Conservation (phyloP, 345 rosid genomes). For the Microthlaspi erraticum region DNA sequence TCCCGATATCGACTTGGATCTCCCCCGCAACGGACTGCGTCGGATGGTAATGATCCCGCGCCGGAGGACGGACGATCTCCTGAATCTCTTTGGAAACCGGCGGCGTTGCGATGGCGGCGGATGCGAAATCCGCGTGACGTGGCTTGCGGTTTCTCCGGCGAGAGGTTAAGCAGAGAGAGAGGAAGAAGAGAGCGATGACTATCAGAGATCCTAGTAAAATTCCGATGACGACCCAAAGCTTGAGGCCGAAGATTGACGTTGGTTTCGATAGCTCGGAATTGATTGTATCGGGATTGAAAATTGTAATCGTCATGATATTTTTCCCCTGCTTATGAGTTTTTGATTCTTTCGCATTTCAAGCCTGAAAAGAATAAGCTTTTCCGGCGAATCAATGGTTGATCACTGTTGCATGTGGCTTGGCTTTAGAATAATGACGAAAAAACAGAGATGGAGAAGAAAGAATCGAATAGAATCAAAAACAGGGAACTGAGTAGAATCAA, state of each 20-base stretch:
- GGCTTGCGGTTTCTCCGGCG: constrained; percentile 63
- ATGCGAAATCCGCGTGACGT: constrained; percentile 34
- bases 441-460: constrained; percentile 38
- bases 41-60: constrained; percentile 47
- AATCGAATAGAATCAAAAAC: constrained; percentile 31
- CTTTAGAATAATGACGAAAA: constrained; percentile 12
- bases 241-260: constrained; percentile 88
- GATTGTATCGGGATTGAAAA: constrained; percentile 68
- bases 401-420: constrained; percentile 42
- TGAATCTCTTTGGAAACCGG: constrained; percentile 87
- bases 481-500: constrained; percentile 26
- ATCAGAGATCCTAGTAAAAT: constrained; percentile 82
- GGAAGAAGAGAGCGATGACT: constrained; percentile 79
- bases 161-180: constrained; percentile 85
- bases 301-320: constrained; percentile 51
- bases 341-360: constrained; percentile 31
- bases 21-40: constrained; percentile 64
- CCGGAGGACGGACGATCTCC: constrained; percentile 64
- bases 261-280: constrained; percentile 82
- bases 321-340: constrained; percentile 10
- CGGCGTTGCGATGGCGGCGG: constrained; percentile 51
- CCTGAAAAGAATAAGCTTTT: constrained; percentile 28
- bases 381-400: constrained; percentile 37
- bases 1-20: constrained; percentile 88
- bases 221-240: constrained; percentile 90